Evolutionary conservation across 1,139 yeast species (phyloP).

Genomic region (Geotrichum phurueaensis): DNA sequence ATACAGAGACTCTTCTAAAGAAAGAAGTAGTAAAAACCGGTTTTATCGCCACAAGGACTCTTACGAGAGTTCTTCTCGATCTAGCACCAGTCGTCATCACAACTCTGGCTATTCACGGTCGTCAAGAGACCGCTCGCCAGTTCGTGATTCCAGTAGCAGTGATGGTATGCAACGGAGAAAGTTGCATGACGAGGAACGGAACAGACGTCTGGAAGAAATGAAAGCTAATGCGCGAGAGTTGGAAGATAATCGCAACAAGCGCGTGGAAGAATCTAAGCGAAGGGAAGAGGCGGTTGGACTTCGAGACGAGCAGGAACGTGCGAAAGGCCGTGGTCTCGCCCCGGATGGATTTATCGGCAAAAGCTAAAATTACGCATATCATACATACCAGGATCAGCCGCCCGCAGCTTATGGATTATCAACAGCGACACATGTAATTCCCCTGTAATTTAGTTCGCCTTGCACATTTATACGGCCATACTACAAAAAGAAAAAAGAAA

Average conservation of each 20-base stretch:
- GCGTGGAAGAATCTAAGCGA: slow-evolving; percentile 52
- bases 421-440: neutral
- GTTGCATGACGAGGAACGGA: slow-evolving; percentile 26
- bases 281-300: slow-evolving; percentile 69
- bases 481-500: neutral
- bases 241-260: slow-evolving; percentile 45
- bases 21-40: slow-evolving; percentile 1
- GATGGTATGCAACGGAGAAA: neutral
- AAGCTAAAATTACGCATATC: neutral
- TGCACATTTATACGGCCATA: neutral
- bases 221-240: slow-evolving; percentile 59
- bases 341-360: neutral
- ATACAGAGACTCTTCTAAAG: slow-evolving; percentile 10
- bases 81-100: slow-evolving; percentile 3
- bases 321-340: neutral
- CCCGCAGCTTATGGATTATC: neutral
- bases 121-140: neutral
- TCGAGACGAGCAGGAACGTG: slow-evolving; percentile 46
- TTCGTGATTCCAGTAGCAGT: neutral
- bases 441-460: neutral
- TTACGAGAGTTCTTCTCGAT: neutral
- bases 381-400: neutral
- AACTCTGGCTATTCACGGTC: neutral
- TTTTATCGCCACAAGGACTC: neutral
- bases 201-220: slow-evolving; percentile 47